A percentile compares a stretch with the other conserved stretches of the same genome.
Conservation (phyloP, 495 filamentous ascomycete genomes). For the Amorphotheca resinae region DNA sequence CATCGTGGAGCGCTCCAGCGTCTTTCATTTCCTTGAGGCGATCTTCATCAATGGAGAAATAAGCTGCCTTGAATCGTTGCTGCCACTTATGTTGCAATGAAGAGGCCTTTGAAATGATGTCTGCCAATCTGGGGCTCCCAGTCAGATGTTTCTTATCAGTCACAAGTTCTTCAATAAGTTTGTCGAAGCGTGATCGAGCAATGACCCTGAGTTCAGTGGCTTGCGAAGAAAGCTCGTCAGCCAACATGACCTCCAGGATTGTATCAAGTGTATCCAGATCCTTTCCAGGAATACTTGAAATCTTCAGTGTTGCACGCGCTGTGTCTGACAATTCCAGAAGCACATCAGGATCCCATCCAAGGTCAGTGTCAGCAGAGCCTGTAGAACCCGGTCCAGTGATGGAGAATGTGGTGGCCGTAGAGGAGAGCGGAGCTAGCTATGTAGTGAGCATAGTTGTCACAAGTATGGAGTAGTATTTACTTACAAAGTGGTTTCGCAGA, state of each 20-base stretch:
- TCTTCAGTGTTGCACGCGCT: slow-evolving; percentile 21
- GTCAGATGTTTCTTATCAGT: slow-evolving; percentile 1
- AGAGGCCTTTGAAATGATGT: not conserved
- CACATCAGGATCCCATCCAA: slow-evolving; percentile 2
- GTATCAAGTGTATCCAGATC: slow-evolving; percentile 16
- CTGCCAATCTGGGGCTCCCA: not conserved
- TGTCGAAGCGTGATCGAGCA: slow-evolving; percentile 4
- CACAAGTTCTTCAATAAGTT: slow-evolving; percentile 23
- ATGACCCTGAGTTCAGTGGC: slow-evolving; percentile 1
- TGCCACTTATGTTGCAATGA: slow-evolving; percentile 28
- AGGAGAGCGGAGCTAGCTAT: no score
- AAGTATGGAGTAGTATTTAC: no score
- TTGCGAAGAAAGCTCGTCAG: not conserved
- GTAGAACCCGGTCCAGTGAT: no score
- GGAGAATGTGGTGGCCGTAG: no score
- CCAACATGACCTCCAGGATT: slow-evolving; percentile 2
- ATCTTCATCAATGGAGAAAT: slow-evolving; percentile 29
- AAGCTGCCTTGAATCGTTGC: slow-evolving; percentile 24
- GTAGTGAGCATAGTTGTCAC: no score
- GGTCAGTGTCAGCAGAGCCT: no score
- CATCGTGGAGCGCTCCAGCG: slow-evolving; percentile 24
- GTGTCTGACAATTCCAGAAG: slow-evolving; percentile 26
- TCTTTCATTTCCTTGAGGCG: slow-evolving; percentile 22
- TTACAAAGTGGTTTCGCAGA: no score
- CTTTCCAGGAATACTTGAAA: slow-evolving; percentile 11